Percentiles rank a stretch among this genome's conserved stretches.
These are phyloP conservation scores for Colletotrichum cuscutae DNA, from an alignment of 2,329 filamentous ascomycete genomes.

Conservation along the genomic window DNA sequence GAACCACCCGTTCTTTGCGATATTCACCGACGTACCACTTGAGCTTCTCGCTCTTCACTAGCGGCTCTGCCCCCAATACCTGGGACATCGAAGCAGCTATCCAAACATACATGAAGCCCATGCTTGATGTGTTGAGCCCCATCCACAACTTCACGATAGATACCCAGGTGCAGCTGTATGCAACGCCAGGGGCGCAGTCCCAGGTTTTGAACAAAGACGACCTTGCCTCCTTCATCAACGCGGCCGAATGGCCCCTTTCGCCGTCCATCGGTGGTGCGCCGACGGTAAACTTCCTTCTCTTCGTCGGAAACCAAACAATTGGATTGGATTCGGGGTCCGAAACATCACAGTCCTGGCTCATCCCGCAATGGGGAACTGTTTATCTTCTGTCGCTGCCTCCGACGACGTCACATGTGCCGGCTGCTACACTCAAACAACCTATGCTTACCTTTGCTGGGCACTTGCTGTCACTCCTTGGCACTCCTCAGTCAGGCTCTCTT, in stretches of 20 bases:
- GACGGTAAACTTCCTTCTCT: constrained; percentile 96
- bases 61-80: constrained; percentile 78
- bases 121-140: constrained; percentile 80
- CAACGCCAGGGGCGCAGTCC: constrained; percentile 71
- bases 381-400: constrained; percentile 65
- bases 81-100: constrained; percentile 93
- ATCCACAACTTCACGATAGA: constrained; percentile 98
- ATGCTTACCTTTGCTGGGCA: constrained; percentile 93
- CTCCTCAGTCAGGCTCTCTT: constrained; percentile 84
- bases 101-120: constrained; percentile 81
- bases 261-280: constrained; percentile 93
- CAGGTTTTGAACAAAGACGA: constrained; percentile 83
- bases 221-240: constrained; percentile 94
- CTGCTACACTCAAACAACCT: constrained; percentile 77
- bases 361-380: constrained; percentile 92
- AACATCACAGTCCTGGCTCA: constrained; percentile 79
- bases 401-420: constrained; percentile 64
- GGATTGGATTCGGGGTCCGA: constrained; percentile 54
- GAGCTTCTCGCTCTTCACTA: constrained; percentile 94
- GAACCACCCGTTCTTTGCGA: constrained; percentile 86
- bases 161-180: constrained; percentile 95
- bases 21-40: constrained; percentile 95
- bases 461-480: constrained; percentile 86
- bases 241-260: constrained; percentile 95
- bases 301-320: constrained; percentile 83